These are phyloP conservation scores for Boletus subcaerulescens DNA, from an alignment of 768 basidiomycete species.

Conservation along the genomic window DNA sequence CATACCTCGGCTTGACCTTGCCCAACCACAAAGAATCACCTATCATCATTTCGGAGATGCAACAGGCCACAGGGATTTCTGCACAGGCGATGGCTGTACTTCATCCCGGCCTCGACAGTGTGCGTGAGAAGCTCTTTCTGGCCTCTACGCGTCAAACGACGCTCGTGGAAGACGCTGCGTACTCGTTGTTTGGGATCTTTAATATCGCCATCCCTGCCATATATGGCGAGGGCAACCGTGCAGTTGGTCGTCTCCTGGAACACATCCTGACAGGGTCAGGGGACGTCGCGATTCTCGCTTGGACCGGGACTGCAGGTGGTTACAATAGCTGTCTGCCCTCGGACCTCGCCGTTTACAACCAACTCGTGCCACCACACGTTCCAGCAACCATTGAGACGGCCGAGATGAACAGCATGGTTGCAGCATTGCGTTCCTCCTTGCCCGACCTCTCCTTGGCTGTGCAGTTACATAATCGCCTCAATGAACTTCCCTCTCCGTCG, in stretches of 20 bases:
- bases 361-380: background rate
- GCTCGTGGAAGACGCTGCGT: background rate
- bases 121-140: too few relatives aligned
- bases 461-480: background rate
- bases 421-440: background rate
- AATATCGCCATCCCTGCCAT: background rate
- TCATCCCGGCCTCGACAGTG: background rate
- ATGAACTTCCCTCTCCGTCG: background rate
- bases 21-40: too few relatives aligned
- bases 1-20: too few relatives aligned
- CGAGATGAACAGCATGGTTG: background rate
- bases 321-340: slow-evolving; percentile 3
- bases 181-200: background rate
- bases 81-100: background rate
- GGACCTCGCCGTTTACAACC: slow-evolving; percentile 2
- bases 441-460: background rate
- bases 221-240: background rate
- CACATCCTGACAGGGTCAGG: slow-evolving; percentile 1
- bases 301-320: background rate
- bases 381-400: background rate
- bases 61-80: background rate
- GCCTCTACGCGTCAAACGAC: background rate
- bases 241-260: background rate
- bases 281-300: background rate
- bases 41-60: background rate